A percentile compares a stretch with the other conserved stretches of the same genome.
These are phyloP conservation scores for Moesziomyces aphidis DNA, from an alignment of 1,284 basidiomycete species.

Conservation along the genomic window DNA sequence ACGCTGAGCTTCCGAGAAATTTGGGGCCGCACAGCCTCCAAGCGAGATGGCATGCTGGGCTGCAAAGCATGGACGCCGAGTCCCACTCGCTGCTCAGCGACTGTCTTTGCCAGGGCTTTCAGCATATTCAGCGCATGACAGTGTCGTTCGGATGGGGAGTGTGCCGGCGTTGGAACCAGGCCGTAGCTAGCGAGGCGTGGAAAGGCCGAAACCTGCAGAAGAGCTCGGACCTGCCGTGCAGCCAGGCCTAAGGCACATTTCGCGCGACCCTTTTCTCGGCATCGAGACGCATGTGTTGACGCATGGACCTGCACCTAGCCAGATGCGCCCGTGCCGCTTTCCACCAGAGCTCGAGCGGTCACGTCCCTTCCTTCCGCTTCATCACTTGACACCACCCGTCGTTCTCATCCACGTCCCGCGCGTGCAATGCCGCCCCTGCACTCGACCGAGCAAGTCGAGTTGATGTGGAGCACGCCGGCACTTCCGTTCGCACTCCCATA, in stretches of 20 bases:
- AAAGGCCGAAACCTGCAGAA: too few relatives aligned
- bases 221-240: too few relatives aligned
- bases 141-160: too few relatives aligned
- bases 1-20: background rate
- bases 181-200: too few relatives aligned
- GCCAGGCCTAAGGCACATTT: too few relatives aligned
- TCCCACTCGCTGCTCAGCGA: background rate
- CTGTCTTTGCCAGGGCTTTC: too few relatives aligned
- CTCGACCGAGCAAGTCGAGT: background rate
- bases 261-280: too few relatives aligned
- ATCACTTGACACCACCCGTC: background rate
- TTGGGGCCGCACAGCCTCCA: background rate
- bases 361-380: background rate
- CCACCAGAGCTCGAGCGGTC: background rate
- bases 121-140: too few relatives aligned
- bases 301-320: background rate
- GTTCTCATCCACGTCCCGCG: background rate
- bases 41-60: too few relatives aligned
- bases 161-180: too few relatives aligned
- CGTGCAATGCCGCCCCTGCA: background rate
- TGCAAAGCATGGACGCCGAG: background rate
- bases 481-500: background rate
- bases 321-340: background rate
- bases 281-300: too few relatives aligned
- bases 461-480: background rate